Base-by-base conservation (phyloP, 441 rosid genomes). In the Populus hybrid region DNA sequence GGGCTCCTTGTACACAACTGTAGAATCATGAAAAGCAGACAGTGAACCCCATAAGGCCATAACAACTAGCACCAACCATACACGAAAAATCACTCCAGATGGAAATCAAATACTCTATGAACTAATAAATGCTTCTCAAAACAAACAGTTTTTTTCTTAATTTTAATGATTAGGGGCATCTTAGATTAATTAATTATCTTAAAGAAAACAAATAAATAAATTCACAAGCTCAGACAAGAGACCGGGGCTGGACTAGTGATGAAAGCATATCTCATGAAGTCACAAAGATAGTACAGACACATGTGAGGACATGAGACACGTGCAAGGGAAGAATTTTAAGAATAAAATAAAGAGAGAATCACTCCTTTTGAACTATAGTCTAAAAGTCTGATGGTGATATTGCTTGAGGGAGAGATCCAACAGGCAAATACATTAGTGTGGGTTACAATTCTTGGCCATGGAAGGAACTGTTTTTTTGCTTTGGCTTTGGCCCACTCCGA, bases 401-500 rank as follows among this genome's bases (percentile, higher is more conserved):
- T 72, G 72, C 74, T 36, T 35, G 38, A 35, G 38, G 38, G 8
- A 35, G 38, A 35, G 38, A 35, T 7, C 38, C 8, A 35, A 35
- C 8, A 35, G 38, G 38, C 8, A 20, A 21, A 46, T 28, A 66
- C 72, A 76, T 30, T 26, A 3, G 75, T 82, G 80, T 82, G 80
- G 82, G 82, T 75, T 78, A n/a, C 11, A 42, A 53, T 59, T 32
- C 10, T 5, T 65, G 67, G 70, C 26, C 74, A 67, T 68, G 64
- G n/a, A 20, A 69, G 67, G 14, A 28, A 23, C 46, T 65, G 3
- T n/a, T 32, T 20, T 20, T 76, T 32, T 8, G 14, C 16, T 10
- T 32, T 0, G 38, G 24, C 28, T 42, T 21, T 67, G 72, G 71
- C 42, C 50, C 72, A 26, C 78, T 66, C 24, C 9, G 42, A 10